These are phyloP conservation scores for Saccharomycopsis sp. DNA, from an alignment of 805 yeast genomes.

Conservation along the genomic window DNA sequence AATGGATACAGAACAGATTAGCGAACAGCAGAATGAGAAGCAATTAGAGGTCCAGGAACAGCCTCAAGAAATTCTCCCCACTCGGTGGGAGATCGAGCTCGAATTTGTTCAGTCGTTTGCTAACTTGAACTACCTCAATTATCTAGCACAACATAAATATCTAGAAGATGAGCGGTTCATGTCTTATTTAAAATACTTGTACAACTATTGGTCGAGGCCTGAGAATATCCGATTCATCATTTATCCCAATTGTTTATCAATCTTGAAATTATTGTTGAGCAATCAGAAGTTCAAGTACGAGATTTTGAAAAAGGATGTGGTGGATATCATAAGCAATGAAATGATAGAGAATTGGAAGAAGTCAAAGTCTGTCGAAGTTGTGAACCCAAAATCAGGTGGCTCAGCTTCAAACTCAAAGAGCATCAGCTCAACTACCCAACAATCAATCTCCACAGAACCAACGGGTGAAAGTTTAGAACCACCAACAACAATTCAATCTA, in stretches of 20 bases:
- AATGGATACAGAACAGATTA: no score
- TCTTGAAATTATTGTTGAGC: constrained; percentile 38
- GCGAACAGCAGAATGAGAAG: no score
- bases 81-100: constrained; percentile 73
- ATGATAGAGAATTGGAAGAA: constrained; percentile 21
- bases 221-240: constrained; percentile 56
- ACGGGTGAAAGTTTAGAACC: no score
- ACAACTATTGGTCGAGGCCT: constrained; percentile 64
- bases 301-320: constrained; percentile 17
- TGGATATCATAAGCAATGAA: constrained; percentile 12
- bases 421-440: background rate
- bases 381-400: background rate
- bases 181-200: constrained; percentile 54
- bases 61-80: constrained; percentile 34
- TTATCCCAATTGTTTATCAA: constrained; percentile 68
- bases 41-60: no score
- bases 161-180: constrained; percentile 54
- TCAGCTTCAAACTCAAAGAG: constrained; percentile 1
- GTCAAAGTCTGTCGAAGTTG: constrained; percentile 13
- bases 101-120: constrained; percentile 75
- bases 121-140: constrained; percentile 65
- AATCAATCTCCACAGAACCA: background rate
- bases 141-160: constrained; percentile 64
- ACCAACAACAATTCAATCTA: no score
- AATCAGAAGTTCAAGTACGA: constrained; percentile 15